These are phyloP conservation scores for Arthrobotrys conoides DNA, from an alignment of 2,329 filamentous ascomycete genomes.

Conservation along the genomic window DNA sequence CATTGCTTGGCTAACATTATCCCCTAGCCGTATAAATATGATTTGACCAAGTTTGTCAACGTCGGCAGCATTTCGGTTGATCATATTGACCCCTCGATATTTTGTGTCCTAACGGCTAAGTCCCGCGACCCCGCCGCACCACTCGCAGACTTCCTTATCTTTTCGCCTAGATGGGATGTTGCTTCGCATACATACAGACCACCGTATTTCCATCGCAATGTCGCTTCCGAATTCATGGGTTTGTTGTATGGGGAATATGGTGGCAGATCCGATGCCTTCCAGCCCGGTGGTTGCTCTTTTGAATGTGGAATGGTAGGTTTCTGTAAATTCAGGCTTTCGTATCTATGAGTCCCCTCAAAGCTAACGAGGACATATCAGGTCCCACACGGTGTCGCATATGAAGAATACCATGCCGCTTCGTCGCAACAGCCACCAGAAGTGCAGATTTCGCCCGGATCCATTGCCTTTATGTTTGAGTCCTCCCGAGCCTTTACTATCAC, in stretches of 20 bases:
- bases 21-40: slow-evolving; percentile 71
- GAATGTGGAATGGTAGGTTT: slow-evolving; percentile 64
- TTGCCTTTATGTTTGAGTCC: slow-evolving; percentile 80
- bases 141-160: slow-evolving; percentile 79
- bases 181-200: slow-evolving; percentile 79
- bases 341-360: too few species aligned
- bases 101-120: slow-evolving; percentile 77
- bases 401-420: slow-evolving; percentile 72
- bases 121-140: slow-evolving; percentile 72
- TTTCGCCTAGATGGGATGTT: slow-evolving; percentile 80
- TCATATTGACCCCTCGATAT: slow-evolving; percentile 78
- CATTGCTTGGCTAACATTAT: background rate
- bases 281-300: slow-evolving; percentile 74
- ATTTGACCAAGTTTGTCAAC: slow-evolving; percentile 73
- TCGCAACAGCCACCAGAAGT: slow-evolving; percentile 72
- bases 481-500: slow-evolving; percentile 80
- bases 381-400: slow-evolving; percentile 73
- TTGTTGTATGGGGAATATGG: slow-evolving; percentile 74
- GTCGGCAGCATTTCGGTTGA: slow-evolving; percentile 74
- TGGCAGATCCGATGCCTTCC: slow-evolving; percentile 71
- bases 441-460: slow-evolving; percentile 75
- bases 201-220: slow-evolving; percentile 80
- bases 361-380: slow-evolving; percentile 65
- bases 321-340: background rate
- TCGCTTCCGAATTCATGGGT: slow-evolving; percentile 77